Evolutionary conservation across 2,329 filamentous ascomycete species (phyloP).

Genomic region (Grosmannia penicillata): DNA sequence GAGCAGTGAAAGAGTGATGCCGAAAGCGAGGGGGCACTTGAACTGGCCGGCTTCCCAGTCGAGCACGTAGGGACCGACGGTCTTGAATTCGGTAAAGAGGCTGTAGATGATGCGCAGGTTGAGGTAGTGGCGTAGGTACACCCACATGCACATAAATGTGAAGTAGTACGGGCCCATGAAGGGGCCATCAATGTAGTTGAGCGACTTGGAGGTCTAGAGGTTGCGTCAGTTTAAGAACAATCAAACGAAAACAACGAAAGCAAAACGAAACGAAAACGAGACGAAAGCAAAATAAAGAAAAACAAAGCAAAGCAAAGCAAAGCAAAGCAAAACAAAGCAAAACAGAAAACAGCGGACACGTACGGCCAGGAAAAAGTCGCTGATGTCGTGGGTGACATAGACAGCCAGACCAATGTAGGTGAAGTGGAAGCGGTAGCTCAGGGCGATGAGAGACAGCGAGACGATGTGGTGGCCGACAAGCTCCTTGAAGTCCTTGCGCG

Average conservation of each 20-base stretch:
- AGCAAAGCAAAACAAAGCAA: slow-evolving; percentile 6
- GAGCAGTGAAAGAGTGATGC: slow-evolving; percentile 52
- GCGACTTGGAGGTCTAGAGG: slow-evolving; percentile 65
- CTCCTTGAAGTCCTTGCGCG: slow-evolving; percentile 88
- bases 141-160: slow-evolving; percentile 69
- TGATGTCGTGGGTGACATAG: slow-evolving; percentile 89
- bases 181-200: slow-evolving; percentile 76
- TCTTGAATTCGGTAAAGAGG: slow-evolving; percentile 60
- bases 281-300: neutral
- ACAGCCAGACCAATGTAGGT: slow-evolving; percentile 88
- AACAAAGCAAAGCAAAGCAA: neutral
- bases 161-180: slow-evolving; percentile 76
- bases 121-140: slow-evolving; percentile 78
- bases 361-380: slow-evolving; percentile 89
- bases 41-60: slow-evolving; percentile 66
- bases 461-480: slow-evolving; percentile 85
- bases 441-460: slow-evolving; percentile 64
- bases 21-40: slow-evolving; percentile 57
- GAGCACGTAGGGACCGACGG: slow-evolving; percentile 58
- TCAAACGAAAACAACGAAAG: neutral
- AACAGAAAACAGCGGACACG: slow-evolving; percentile 16
- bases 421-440: slow-evolving; percentile 93
- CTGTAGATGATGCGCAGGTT: slow-evolving; percentile 66
- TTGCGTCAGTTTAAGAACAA: neutral
- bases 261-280: slow-evolving; percentile 6